Percentiles rank a stretch among this genome's conserved stretches.
Conservation (phyloP, 2,329 filamentous ascomycete genomes). For the Curvularia eragrostidis region DNA sequence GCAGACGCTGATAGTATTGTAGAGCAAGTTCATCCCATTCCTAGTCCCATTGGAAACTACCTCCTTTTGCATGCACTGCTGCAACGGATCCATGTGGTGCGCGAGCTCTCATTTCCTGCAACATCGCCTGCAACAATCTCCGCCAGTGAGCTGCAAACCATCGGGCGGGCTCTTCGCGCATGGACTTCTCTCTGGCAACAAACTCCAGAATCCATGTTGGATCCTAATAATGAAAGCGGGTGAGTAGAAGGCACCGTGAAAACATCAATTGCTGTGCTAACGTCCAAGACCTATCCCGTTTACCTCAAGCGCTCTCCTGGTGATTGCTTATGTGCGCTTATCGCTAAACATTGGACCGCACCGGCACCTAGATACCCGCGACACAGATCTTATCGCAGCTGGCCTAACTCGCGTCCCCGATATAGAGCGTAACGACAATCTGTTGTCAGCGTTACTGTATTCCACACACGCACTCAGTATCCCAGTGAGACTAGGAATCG, state of each 20-base stretch:
- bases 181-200: constrained; percentile 48
- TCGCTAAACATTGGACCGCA: constrained; percentile 56
- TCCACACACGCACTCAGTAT: constrained; percentile 63
- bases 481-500: constrained; percentile 62
- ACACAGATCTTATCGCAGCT: constrained; percentile 51
- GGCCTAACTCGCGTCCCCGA: constrained; percentile 49
- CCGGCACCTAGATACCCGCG: constrained; percentile 54
- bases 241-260: neutral
- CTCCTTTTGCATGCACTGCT: constrained; percentile 41
- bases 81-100: constrained; percentile 39
- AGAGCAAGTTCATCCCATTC: constrained; percentile 34
- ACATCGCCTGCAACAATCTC: constrained; percentile 29
- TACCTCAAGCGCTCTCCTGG: constrained; percentile 56
- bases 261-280: neutral
- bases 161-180: constrained; percentile 39
- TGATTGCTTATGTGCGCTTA: constrained; percentile 57
- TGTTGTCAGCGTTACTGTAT: constrained; percentile 60
- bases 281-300: constrained; percentile 38
- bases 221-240: constrained; percentile 47
- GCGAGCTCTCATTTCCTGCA: constrained; percentile 35
- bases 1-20: neutral
- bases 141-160: constrained; percentile 28
- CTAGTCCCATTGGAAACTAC: constrained; percentile 43
- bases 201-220: constrained; percentile 45
- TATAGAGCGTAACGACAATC: constrained; percentile 58